Percentiles rank a stretch among this genome's conserved stretches.
These are phyloP conservation scores for Tylopilus sp. DNA, from an alignment of 768 basidiomycete genomes.

Conservation along the genomic window DNA sequence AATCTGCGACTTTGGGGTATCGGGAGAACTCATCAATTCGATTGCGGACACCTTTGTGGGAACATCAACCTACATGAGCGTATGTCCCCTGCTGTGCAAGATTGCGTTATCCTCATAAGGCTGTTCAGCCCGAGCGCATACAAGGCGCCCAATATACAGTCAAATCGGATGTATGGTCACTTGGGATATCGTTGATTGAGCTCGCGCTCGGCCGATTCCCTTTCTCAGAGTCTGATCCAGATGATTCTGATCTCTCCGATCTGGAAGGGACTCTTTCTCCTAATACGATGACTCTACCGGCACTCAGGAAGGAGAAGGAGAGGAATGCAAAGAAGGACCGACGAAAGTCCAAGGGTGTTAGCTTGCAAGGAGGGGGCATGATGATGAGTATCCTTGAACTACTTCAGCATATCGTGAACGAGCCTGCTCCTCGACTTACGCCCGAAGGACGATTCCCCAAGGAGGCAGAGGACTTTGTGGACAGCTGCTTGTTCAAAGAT, in stretches of 20 bases:
- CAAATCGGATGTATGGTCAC: constrained; percentile 99
- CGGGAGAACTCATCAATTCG: constrained; percentile 97
- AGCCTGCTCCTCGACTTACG: constrained; percentile 87
- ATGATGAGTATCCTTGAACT: constrained; percentile 98
- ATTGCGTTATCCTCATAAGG: constrained; percentile 13
- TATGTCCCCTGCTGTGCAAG: constrained; percentile 40
- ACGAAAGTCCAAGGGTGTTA: constrained; percentile 88
- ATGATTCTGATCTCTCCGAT: constrained; percentile 76
- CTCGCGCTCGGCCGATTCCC: constrained; percentile 96
- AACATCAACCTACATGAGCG: constrained; percentile 99
- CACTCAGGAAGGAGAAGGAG: constrained; percentile 35
- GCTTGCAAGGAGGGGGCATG: constrained; percentile 90
- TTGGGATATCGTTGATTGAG: constrained; percentile 96
- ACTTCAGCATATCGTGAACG: constrained; percentile 97
- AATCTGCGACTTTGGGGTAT: constrained; percentile 99
- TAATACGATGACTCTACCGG: constrained; percentile 45
- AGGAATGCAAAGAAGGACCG: constrained; percentile 68
- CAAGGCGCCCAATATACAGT: constrained; percentile 98
- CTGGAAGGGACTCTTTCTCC: constrained; percentile 81
- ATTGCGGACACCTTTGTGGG: constrained; percentile 99
- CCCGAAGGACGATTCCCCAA: constrained; percentile 69
- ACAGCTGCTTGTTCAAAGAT: constrained; percentile 89
- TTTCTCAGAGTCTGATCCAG: constrained; percentile 78
- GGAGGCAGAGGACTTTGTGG: constrained; percentile 81
- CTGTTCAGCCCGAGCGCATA: constrained; percentile 90